Percentiles rank a stretch among this genome's conserved stretches.
These are phyloP conservation scores for Geotrichum citri-aurantii DNA, from an alignment of 1,139 yeast genomes.

Conservation along the genomic window DNA sequence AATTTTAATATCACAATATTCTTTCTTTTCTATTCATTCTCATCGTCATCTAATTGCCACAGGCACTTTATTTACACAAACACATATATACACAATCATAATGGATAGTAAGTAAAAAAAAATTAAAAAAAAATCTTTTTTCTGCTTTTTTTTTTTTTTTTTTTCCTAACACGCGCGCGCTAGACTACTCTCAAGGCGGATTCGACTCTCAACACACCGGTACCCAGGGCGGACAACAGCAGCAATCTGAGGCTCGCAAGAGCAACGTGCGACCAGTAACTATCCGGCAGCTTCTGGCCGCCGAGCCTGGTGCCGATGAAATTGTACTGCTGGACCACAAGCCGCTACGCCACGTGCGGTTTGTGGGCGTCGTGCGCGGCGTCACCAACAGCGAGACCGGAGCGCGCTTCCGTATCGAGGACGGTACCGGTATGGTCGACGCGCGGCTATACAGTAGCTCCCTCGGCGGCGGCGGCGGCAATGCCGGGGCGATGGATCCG, in stretches of 20 bases:
- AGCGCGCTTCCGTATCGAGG: constrained; percentile 7
- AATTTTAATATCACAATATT: too few relatives aligned
- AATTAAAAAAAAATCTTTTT: too few relatives aligned
- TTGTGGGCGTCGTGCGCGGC: constrained; percentile 10
- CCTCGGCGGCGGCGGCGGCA: too few relatives aligned
- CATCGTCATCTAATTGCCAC: neutral
- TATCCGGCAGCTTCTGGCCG: constrained; percentile 4
- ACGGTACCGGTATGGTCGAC: constrained; percentile 12
- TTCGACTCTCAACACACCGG: neutral
- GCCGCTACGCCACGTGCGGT: constrained; percentile 12
- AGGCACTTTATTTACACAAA: neutral
- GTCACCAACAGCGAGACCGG: constrained; percentile 5
- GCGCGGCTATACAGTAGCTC: constrained; percentile 3
- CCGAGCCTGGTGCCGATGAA: neutral
- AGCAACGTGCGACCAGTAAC: constrained; percentile 11
- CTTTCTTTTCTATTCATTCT: neutral
- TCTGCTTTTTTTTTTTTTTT: neutral
- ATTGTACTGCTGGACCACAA: constrained; percentile 6
- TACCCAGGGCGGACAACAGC: neutral
- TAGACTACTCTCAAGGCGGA: neutral
- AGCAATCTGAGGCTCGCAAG: constrained; percentile 2
- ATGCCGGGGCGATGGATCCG: neutral
- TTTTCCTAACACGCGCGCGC: neutral
- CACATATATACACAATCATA: neutral
- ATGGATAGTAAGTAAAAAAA: constrained; percentile 4